A percentile compares a stretch with the other conserved stretches of the same genome.
Evolutionary conservation across 1,284 basidiomycete genomes (phyloP).

Genomic region (Pascua sp.): DNA sequence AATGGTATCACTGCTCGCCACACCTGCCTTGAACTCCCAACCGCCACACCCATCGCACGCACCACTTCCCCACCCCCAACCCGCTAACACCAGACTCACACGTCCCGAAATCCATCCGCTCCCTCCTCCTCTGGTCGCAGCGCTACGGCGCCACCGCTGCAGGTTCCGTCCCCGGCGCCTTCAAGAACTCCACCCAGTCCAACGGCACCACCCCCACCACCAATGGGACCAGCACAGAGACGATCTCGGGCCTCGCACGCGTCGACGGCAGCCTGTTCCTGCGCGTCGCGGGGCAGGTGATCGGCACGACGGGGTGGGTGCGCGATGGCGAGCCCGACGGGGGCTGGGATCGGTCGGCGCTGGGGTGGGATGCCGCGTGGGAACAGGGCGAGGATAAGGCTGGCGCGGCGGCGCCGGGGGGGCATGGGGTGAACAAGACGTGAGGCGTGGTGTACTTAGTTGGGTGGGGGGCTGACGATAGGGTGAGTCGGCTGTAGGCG

Average conservation of each 20-base stretch:
- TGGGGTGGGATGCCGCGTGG: slow-evolving; percentile 71
- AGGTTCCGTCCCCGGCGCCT: slow-evolving; percentile 53
- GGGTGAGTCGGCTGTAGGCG: too few species aligned
- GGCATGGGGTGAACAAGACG: too few species aligned
- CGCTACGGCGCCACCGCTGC: slow-evolving; percentile 54
- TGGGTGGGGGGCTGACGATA: too few species aligned
- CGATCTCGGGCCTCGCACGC: slow-evolving; percentile 46
- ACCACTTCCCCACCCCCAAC: too few species aligned
- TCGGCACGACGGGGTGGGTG: slow-evolving; percentile 63
- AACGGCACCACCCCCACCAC: slow-evolving; percentile 42
- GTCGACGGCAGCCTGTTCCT: slow-evolving; percentile 65
- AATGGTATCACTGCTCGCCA: too few species aligned
- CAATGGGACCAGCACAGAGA: slow-evolving; percentile 40
- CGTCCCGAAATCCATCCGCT: slow-evolving; percentile 59
- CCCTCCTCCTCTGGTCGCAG: slow-evolving; percentile 56
- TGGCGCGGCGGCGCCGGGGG: too few species aligned
- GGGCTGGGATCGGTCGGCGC: slow-evolving; percentile 60
- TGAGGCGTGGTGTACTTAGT: too few species aligned
- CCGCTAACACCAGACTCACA: slow-evolving; percentile 55
- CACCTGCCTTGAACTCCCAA: too few species aligned
- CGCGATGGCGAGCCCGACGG: slow-evolving; percentile 52
- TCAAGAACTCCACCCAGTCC: slow-evolving; percentile 26
- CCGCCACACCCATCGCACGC: too few species aligned
- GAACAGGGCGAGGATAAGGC: slow-evolving; percentile 37
- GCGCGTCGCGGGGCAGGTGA: slow-evolving; percentile 60